These are phyloP conservation scores for Trichoderma reesei DNA, from an alignment of 495 filamentous ascomycete genomes.

Conservation along the genomic window DNA sequence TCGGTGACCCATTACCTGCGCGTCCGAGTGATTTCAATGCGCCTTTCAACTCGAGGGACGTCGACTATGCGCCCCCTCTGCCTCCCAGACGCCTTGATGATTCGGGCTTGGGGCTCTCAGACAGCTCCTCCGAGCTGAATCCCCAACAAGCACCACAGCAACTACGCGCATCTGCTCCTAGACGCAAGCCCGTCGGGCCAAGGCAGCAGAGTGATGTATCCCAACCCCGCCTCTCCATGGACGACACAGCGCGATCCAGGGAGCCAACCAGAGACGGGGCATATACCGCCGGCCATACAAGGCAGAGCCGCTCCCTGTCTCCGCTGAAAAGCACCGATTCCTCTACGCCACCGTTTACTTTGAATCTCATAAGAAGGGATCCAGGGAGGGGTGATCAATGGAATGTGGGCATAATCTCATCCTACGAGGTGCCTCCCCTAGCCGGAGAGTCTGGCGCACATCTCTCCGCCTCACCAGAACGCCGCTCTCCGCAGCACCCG, in stretches of 20 bases:
- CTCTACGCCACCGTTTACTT: conserved; percentile 35
- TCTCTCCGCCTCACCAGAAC: conserved; percentile 25
- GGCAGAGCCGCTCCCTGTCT: conserved; percentile 13
- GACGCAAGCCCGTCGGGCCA: background rate
- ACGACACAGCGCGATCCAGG: background rate
- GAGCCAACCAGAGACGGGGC: background rate
- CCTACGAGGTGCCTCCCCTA: conserved; percentile 41
- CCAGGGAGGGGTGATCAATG: conserved; percentile 70
- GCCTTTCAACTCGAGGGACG: background rate
- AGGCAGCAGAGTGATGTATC: background rate
- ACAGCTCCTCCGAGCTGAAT: background rate
- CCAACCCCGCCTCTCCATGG: background rate
- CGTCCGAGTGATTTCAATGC: background rate
- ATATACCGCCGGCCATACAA: conserved; percentile 10
- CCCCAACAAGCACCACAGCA: background rate
- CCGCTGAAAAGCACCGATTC: conserved; percentile 13
- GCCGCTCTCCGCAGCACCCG: conserved; percentile 20
- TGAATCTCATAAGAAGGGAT: conserved; percentile 85
- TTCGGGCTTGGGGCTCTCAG: background rate
- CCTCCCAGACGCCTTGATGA: background rate
- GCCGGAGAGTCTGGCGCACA: conserved; percentile 46
- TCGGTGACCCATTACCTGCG: background rate
- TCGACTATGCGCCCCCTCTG: background rate
- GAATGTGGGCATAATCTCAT: conserved; percentile 71
- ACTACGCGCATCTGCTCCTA: background rate